These are phyloP conservation scores for Podila verticillata DNA, from an alignment of 192 early-diverging fungal genomes.

Conservation along the genomic window DNA sequence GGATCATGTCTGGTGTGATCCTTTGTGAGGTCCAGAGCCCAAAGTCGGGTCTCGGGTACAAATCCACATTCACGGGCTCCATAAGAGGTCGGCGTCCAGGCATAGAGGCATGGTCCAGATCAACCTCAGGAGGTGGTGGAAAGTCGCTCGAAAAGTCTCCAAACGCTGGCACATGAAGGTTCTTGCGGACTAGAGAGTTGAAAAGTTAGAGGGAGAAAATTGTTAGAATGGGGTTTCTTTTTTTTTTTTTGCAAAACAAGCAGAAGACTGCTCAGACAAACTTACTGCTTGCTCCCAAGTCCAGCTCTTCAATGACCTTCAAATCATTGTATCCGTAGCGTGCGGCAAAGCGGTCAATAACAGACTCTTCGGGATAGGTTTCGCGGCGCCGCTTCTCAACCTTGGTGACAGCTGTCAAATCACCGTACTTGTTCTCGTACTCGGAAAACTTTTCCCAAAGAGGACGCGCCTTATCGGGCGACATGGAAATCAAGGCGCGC, in stretches of 20 bases:
- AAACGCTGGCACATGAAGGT: conserved; percentile 40
- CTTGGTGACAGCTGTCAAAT: conserved; percentile 76
- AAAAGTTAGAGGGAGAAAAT: no score
- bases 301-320: conserved; percentile 72
- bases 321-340: conserved; percentile 85
- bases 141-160: conserved; percentile 49
- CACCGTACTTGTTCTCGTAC: conserved; percentile 91
- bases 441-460: conserved; percentile 88
- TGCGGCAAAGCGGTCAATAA: conserved; percentile 68
- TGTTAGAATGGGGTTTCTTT: background rate
- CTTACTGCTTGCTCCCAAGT: conserved; percentile 77
- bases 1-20: conserved; percentile 45
- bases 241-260: background rate
- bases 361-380: conserved; percentile 74
- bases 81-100: conserved; percentile 53
- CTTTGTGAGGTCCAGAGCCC: conserved; percentile 73
- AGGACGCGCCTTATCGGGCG: conserved; percentile 71
- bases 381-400: conserved; percentile 83
- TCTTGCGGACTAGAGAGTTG: conserved; percentile 32
- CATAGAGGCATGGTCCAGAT: conserved; percentile 41
- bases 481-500: conserved; percentile 76
- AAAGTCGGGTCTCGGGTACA: conserved; percentile 80
- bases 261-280: background rate
- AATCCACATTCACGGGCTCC: conserved; percentile 71
- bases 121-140: conserved; percentile 34